Evolutionary conservation across 306 rosid genomes (phyloP), one percentile per base, ranked within the genome.

Genomic region (Castanea mollissima): DNA sequence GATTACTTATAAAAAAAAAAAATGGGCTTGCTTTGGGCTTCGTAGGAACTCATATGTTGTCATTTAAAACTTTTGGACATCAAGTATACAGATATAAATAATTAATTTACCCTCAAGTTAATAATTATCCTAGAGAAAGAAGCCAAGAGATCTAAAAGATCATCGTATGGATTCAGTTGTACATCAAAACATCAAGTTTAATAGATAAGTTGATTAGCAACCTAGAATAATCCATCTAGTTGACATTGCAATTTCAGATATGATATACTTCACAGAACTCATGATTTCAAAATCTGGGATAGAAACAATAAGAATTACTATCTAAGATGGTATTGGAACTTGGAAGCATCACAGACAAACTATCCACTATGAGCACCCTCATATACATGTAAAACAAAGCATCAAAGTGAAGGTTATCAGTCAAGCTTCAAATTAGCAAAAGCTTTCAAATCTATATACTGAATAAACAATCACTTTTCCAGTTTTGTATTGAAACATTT

Each of bases 401-500:
- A 59, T 59, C 29, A 11, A 25, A 8, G 65, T 23, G 27, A 59
- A 49, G 16, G 18, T 59, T 29, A 59, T 59, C 7, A 8, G 31
- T 59, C 23, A 59, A 59, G 23, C 29, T 20, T 63, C 19, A 29
- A 29, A 63, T 20, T 14, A 29, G 32, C 10, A 29, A 25, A 59
- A 59, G 21, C 31, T 25, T 5, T 29, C 44, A 32, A 67, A 32
- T 59, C 10, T 14, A 69, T 23, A 59, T 44, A 51, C 23, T 5
- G 55, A 60, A 46, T 20, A 64, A 69, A 23, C 18, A 76, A 79
- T 68, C 78, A 92, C 99, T 95, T 94, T 94, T 77, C 99, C 97
- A 76, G 84, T 94, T 87, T 90, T 94, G 90, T 88, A 92, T 16
- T 91, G 95, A 59, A 97, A 88, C 97, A 92, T 94, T 83, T 94